Conservation (phyloP, 768 basidiomycete genomes). For the Panaeolus papilionaceus region DNA sequence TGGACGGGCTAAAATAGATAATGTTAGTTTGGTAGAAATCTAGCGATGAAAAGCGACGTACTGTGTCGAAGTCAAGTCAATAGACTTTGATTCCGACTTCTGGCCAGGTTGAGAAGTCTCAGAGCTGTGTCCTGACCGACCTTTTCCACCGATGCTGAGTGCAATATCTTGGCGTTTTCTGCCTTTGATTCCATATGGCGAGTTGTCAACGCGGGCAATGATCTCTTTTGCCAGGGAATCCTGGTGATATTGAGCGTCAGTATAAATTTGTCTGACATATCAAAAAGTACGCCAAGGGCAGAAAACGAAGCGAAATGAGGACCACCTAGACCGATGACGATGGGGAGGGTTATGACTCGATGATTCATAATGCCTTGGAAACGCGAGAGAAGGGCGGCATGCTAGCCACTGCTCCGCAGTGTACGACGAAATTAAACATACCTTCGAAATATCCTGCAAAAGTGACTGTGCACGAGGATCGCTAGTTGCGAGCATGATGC, state of each 20-base stretch:
- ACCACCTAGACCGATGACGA: not conserved
- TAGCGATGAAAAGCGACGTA: conserved; percentile 40
- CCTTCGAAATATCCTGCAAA: conserved; percentile 58
- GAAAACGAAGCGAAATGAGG: conserved; percentile 10
- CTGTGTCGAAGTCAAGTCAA: conserved; percentile 68
- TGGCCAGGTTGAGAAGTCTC: conserved; percentile 27
- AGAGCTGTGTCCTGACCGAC: conserved; percentile 26
- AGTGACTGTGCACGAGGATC: conserved; percentile 49
- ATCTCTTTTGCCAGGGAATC: conserved; percentile 84
- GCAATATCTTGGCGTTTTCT: conserved; percentile 48
- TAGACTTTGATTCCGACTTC: conserved; percentile 30
- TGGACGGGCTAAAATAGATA: conserved; percentile 62
- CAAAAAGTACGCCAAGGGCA: conserved; percentile 4
- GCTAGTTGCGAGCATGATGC: conserved; percentile 70
- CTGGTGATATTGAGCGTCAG: conserved; percentile 39
- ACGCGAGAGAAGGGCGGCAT: conserved; percentile 9
- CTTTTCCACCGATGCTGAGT: conserved; percentile 27
- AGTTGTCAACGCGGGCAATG: conserved; percentile 79
- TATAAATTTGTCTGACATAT: conserved; percentile 12
- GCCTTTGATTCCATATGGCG: conserved; percentile 79
- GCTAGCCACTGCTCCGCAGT: not conserved
- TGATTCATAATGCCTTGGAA: not conserved
- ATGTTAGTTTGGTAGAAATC: not conserved
- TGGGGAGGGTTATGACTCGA: conserved; percentile 15
- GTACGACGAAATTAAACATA: conserved; percentile 29